Percentiles rank a stretch among this genome's conserved stretches.
Conservation (phyloP, 192 early-diverging fungal genomes). For the Coemansia sp. region DNA sequence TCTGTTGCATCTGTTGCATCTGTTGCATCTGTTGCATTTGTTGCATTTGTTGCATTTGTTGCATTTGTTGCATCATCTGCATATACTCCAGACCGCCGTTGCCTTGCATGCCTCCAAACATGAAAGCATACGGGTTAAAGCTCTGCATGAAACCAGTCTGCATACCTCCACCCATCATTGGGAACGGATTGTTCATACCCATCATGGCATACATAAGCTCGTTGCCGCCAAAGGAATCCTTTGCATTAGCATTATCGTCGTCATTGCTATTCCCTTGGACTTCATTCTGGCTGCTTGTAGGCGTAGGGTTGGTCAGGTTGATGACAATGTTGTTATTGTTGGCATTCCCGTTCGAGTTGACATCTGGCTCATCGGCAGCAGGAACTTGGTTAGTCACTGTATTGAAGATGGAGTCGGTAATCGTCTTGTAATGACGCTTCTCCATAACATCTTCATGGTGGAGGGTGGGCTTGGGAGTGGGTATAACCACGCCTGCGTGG, state of each 20-base stretch:
- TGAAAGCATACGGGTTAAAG: background rate
- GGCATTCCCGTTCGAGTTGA: background rate
- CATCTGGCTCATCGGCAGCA: background rate
- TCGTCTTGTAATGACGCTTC: constrained; percentile 4
- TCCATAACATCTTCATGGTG: background rate
- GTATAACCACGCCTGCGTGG: background rate
- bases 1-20: background rate
- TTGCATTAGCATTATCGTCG: background rate
- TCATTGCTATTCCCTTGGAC: background rate
- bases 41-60: background rate
- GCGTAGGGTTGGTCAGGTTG: background rate
- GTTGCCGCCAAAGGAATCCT: background rate
- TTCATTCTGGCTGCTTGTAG: background rate
- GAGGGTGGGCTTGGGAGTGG: background rate
- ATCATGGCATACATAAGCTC: constrained; percentile 5
- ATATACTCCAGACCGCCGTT: background rate
- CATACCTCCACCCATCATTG: background rate
- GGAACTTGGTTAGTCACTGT: background rate
- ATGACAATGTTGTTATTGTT: constrained; percentile 18
- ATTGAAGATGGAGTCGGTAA: background rate
- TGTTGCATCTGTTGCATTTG: background rate
- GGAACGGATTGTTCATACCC: background rate
- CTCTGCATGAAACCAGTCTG: background rate
- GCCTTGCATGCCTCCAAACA: background rate
- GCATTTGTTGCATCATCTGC: background rate